Conservation (phyloP, 2,329 filamentous ascomycete species). For the Graphium sp. region DNA sequence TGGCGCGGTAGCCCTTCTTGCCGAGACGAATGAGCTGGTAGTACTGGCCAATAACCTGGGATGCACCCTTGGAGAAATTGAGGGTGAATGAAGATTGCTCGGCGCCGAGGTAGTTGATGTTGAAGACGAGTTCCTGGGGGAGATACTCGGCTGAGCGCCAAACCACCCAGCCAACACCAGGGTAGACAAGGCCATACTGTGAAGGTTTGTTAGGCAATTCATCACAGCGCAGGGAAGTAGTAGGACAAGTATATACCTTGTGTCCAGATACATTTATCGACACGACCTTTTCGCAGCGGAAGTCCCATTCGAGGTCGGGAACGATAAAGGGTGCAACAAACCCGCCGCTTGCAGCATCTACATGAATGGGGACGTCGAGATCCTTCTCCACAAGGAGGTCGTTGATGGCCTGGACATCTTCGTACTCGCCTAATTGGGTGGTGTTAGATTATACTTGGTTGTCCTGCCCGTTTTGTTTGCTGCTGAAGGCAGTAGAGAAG, state of each 20-base stretch:
- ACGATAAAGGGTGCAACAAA: constrained; percentile 88
- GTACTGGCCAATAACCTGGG: constrained; percentile 91
- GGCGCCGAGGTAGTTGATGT: constrained; percentile 96
- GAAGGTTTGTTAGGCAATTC: constrained; percentile 1
- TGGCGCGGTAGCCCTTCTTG: constrained; percentile 77
- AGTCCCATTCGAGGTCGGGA: constrained; percentile 79
- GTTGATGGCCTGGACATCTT: constrained; percentile 84
- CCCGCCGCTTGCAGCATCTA: constrained; percentile 81
- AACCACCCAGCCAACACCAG: constrained; percentile 85
- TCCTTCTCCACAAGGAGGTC: constrained; percentile 61
- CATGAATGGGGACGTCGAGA: constrained; percentile 76
- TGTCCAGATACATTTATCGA: constrained; percentile 92
- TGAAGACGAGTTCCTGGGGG: constrained; percentile 88
- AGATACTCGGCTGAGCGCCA: constrained; percentile 75
- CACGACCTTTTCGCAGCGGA: constrained; percentile 72
- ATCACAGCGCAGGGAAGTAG: constrained; percentile 1
- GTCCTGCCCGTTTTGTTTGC: no score
- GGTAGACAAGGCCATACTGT: constrained; percentile 53
- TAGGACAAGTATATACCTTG: constrained; percentile 33
- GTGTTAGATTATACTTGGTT: background rate
- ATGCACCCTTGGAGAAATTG: constrained; percentile 93
- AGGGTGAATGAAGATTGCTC: constrained; percentile 92
- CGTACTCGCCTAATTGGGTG: constrained; percentile 46
- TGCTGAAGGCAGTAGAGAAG: background rate
- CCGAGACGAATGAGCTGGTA: constrained; percentile 93